phyloP scores from a whole-genome alignment of 148 eudicot genomes.

The Diospyros kaki region DNA sequence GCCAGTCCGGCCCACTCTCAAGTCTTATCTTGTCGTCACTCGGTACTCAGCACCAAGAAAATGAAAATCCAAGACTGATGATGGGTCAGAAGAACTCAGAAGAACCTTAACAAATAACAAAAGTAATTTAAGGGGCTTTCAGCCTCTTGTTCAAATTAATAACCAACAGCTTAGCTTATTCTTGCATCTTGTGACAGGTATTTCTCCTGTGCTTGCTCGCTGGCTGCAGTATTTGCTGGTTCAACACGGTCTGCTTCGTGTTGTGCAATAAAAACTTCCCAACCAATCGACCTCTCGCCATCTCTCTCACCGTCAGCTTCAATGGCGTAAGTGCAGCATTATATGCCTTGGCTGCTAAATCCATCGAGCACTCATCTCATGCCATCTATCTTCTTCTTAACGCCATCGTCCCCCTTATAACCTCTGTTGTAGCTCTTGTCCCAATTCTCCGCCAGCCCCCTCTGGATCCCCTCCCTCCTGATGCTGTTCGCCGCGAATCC shows the following conservation, averaged over 20 bases:
- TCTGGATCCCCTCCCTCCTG: constrained; percentile 34
- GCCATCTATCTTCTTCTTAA: constrained; percentile 67
- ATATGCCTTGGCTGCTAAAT: constrained; percentile 62
- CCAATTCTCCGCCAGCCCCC: constrained; percentile 70
- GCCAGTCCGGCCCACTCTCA: too few relatives aligned
- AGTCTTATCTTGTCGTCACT: too few relatives aligned
- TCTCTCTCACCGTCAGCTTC: constrained; percentile 70
- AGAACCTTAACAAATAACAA: too few relatives aligned
- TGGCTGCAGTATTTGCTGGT: constrained; percentile 94
- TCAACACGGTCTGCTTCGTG: constrained; percentile 83
- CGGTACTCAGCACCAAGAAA: too few relatives aligned
- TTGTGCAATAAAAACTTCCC: constrained; percentile 76
- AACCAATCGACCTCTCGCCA: constrained; percentile 58
- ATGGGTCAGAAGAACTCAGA: too few relatives aligned
- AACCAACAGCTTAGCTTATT: too few relatives aligned
- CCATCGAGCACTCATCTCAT: constrained; percentile 49
- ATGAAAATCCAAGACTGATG: too few relatives aligned
- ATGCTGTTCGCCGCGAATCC: constrained; percentile 39
- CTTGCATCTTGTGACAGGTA: constrained; percentile 40
- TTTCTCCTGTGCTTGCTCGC: constrained; percentile 71
- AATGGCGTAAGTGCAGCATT: constrained; percentile 86
- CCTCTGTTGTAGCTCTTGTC: constrained; percentile 44
- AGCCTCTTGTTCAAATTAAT: too few relatives aligned
- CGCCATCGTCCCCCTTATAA: constrained; percentile 55
- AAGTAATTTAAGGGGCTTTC: too few relatives aligned